phyloP scores from a whole-genome alignment of 2,329 filamentous ascomycete genomes.

The Colletotrichum simmondsii region DNA sequence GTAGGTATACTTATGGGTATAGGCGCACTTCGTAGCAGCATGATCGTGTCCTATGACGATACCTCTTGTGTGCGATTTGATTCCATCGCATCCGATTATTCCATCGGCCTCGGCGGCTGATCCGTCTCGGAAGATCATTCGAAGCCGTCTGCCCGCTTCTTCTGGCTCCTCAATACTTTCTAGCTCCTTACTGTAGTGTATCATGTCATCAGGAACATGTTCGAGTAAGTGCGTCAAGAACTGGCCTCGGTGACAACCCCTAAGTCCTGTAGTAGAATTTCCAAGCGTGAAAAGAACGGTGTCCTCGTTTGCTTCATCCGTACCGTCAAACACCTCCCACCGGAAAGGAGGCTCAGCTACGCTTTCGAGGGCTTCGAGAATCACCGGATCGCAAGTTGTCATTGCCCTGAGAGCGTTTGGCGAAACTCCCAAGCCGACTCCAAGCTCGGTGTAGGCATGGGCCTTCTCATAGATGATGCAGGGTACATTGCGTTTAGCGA shows the following conservation, averaged over 20 bases:
- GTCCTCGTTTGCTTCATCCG: not conserved
- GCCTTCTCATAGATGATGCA: conserved; percentile 61
- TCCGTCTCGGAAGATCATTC: conserved; percentile 51
- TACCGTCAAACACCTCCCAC: conserved; percentile 35
- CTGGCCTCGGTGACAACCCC: conserved; percentile 24
- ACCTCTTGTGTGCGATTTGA: conserved; percentile 60
- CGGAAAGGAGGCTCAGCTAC: conserved; percentile 37
- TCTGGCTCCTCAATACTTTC: conserved; percentile 41
- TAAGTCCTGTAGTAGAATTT: not conserved
- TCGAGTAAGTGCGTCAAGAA: conserved; percentile 49
- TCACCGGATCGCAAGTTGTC: conserved; percentile 32
- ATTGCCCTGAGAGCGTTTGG: conserved; percentile 62
- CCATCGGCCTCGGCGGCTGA: conserved; percentile 49
- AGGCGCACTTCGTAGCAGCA: conserved; percentile 52
- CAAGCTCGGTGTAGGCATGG: conserved; percentile 54
- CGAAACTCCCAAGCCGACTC: conserved; percentile 62
- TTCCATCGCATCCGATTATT: conserved; percentile 69
- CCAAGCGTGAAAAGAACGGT: conserved; percentile 4
- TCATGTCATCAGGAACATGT: conserved; percentile 43
- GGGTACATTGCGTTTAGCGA: conserved; percentile 53
- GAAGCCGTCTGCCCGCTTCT: conserved; percentile 27
- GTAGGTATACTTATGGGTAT: conserved; percentile 69
- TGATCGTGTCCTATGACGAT: conserved; percentile 58
- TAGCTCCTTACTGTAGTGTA: conserved; percentile 42
- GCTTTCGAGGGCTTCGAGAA: conserved; percentile 49